phyloP scores from a whole-genome alignment of 106 monocot genomes.

The Narthecium ossifragum region DNA sequence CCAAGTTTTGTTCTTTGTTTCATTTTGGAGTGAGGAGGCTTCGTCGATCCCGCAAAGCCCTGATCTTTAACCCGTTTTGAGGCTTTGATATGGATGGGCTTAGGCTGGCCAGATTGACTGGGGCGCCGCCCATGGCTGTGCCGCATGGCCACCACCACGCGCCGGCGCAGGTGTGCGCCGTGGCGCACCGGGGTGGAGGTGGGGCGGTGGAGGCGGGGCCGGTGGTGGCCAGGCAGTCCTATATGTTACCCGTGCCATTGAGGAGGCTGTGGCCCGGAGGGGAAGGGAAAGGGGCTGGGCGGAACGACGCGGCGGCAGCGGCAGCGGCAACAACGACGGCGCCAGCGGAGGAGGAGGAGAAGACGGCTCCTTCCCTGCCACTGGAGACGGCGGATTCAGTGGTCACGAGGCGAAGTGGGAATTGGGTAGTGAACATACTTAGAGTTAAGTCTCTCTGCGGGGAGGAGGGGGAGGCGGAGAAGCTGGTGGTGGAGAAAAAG shows the following conservation, averaged over 20 bases:
- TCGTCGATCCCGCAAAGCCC: too few species aligned
- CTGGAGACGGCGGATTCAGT: conserved; percentile 7
- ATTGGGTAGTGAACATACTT: conserved; percentile 48
- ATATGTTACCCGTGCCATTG: conserved; percentile 12
- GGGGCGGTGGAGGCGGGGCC: background rate
- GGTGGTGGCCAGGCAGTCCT: background rate
- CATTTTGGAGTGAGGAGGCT: too few species aligned
- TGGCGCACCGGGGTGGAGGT: background rate
- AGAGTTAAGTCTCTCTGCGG: conserved; percentile 21
- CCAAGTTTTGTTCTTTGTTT: too few species aligned
- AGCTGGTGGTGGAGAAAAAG: conserved; percentile 14
- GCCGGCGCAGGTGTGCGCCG: conserved; percentile 1
- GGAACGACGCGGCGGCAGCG: background rate
- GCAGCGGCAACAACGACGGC: too few species aligned
- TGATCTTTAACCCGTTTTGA: too few species aligned
- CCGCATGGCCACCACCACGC: background rate
- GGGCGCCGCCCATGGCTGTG: conserved; percentile 3
- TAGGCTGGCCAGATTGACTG: too few species aligned
- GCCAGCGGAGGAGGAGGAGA: background rate
- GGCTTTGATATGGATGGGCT: too few species aligned
- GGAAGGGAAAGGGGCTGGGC: background rate
- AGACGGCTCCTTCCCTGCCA: background rate
- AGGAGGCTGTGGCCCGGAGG: conserved; percentile 19
- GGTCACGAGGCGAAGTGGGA: conserved; percentile 12
- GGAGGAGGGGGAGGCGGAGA: conserved; percentile 16